Percentiles rank a stretch among this genome's conserved stretches.
phyloP scores from a whole-genome alignment of 192 early-diverging fungal species.

The Coemansia sp. region DNA sequence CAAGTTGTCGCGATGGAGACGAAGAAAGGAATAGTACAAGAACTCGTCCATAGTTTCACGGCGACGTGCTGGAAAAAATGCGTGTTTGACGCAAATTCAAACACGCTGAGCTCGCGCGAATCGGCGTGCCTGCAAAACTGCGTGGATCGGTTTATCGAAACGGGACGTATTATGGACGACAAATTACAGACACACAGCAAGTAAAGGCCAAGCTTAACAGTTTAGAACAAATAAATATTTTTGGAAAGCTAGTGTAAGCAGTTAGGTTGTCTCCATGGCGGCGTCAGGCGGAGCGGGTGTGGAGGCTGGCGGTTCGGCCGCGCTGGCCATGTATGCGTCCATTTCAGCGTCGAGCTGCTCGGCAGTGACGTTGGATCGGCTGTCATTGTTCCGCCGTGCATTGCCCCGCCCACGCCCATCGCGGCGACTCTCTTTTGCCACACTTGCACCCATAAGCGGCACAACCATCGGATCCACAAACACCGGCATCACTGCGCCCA shows the following conservation, averaged over 20 bases:
- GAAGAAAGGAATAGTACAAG: no score
- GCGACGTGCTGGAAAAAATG: slow-evolving; percentile 62
- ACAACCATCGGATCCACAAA: slow-evolving; percentile 10
- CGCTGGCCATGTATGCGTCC: slow-evolving; percentile 45
- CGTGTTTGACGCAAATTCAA: slow-evolving; percentile 53
- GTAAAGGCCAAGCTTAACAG: no score
- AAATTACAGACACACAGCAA: slow-evolving; percentile 35
- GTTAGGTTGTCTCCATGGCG: neutral
- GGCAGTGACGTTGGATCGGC: slow-evolving; percentile 15
- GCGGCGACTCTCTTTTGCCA: neutral
- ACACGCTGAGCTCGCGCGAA: slow-evolving; percentile 58
- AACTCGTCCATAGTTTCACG: no score
- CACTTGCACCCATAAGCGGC: neutral
- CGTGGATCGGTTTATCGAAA: slow-evolving; percentile 70
- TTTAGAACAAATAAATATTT: slow-evolving; percentile 10
- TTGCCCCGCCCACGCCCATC: neutral
- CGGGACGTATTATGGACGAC: slow-evolving; percentile 61
- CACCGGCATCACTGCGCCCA: slow-evolving; percentile 15
- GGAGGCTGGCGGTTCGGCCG: neutral
- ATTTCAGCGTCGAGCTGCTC: slow-evolving; percentile 52
- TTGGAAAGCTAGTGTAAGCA: neutral
- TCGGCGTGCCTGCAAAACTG: slow-evolving; percentile 67
- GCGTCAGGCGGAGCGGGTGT: neutral
- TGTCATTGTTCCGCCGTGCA: neutral
- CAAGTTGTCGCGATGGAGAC: slow-evolving; percentile 61